Base-by-base conservation (phyloP, 768 basidiomycete genomes). In the Rhodotorula kratochvilovae region DNA sequence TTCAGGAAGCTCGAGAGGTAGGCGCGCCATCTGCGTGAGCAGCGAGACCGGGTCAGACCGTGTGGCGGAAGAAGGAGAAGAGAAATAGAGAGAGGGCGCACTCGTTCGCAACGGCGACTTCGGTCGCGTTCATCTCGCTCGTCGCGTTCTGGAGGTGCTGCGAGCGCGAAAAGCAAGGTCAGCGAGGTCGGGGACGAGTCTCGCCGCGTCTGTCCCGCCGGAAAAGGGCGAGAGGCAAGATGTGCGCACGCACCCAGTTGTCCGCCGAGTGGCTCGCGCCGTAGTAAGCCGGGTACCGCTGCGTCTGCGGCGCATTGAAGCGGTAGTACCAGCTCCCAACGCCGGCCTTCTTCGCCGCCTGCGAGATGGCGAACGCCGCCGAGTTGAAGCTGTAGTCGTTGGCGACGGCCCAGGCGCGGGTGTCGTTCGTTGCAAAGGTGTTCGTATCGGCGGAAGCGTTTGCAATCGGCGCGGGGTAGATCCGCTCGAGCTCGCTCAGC, bases 121-220 rank as follows among this genome's bases (percentile, higher is more conserved):
- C 29, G 4, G 65, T 66, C n/a, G 21, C 12, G 50, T 66, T 66
- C 57, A 51, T 36, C 23, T 45, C 45, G 16, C 31, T 48, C n/a
- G 65, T 66, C 3, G 56, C 56, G 31, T 66, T 66, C 39, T 66
- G 65, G 19, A 66, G 48, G 25, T 59, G 39, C 51, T 53, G n/a
- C 29, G 7, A 29, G n/a, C 15, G 51, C 5, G 16, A 17, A 29
- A 5, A 25, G 2, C 2, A 16, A n/a, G 5, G 35, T 15, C 33
- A 29, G 13, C 15, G n/a, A 39, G n/a, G n/a, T n/a, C n/a, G n/a
- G n/a, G n/a, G n/a, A n/a, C n/a, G n/a, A n/a, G n/a, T n/a, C n/a
- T n/a, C n/a, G n/a, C n/a, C n/a, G n/a, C n/a, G n/a, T n/a, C n/a
- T n/a, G n/a, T n/a, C n/a, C n/a, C n/a, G n/a, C n/a, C n/a, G n/a